Conservation (phyloP, 129 eudicot species). For the Cynara cardunculus region DNA sequence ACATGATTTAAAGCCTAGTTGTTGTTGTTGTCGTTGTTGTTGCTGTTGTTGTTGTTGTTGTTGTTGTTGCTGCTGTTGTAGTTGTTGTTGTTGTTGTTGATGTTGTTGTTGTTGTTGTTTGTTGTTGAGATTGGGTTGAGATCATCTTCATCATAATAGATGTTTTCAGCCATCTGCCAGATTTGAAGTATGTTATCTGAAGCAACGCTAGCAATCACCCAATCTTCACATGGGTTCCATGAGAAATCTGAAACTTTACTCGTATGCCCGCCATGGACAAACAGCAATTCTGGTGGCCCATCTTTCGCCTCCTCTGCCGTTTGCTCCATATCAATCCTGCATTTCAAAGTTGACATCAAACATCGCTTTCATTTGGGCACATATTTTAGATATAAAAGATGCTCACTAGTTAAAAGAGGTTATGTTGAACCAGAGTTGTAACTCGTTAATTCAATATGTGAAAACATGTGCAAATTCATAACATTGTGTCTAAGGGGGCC, state of each 20-base stretch:
- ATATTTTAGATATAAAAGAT: not conserved
- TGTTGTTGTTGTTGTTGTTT: not conserved
- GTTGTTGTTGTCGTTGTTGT: not conserved
- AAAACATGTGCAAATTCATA: not conserved
- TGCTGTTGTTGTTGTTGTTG: not conserved
- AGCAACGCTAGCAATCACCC: slow-evolving; percentile 77
- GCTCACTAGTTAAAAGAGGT: not conserved
- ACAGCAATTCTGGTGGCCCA: slow-evolving; percentile 79
- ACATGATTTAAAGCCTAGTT: not conserved
- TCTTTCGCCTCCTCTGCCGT: slow-evolving; percentile 73
- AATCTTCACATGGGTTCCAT: slow-evolving; percentile 80
- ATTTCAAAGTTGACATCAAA: not conserved
- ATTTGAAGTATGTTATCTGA: slow-evolving; percentile 73
- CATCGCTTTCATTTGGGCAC: not conserved
- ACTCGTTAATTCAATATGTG: no score
- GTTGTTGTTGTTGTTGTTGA: not conserved
- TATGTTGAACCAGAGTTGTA: no score
- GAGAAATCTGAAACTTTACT: slow-evolving; percentile 77
- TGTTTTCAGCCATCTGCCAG: slow-evolving; percentile 85
- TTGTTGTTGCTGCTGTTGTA: not conserved
- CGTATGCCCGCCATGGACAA: slow-evolving; percentile 76
- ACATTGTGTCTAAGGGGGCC: no score
- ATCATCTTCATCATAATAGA: slow-evolving; percentile 75
- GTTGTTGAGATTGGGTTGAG: slow-evolving; percentile 11
- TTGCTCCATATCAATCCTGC: slow-evolving; percentile 61